phyloP scores from a whole-genome alignment of 441 rosid genomes.

The Eruca vesicaria region DNA sequence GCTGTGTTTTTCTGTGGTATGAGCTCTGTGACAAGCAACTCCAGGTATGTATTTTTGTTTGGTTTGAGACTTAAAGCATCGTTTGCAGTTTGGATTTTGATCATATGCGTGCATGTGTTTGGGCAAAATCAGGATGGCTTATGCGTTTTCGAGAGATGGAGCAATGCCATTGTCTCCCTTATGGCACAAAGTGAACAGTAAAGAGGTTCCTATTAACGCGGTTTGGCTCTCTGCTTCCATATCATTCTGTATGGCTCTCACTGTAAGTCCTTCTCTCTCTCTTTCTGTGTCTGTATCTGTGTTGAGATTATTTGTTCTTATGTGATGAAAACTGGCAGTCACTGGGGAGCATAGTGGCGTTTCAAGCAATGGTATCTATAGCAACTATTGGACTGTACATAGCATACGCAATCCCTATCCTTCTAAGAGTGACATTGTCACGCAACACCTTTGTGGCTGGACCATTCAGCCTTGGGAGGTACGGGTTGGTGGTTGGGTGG shows the following conservation, averaged over 20 bases:
- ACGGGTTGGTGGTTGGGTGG: conserved; percentile 74
- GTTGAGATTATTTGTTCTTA: conserved; percentile 2
- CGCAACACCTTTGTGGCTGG: conserved; percentile 71
- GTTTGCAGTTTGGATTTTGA: background rate
- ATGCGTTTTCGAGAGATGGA: conserved; percentile 98
- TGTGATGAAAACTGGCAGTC: conserved; percentile 52
- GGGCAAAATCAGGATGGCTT: conserved; percentile 70
- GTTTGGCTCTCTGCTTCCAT: conserved; percentile 81
- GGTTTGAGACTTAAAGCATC: background rate
- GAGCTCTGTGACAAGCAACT: conserved; percentile 97
- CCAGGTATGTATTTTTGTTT: conserved; percentile 50
- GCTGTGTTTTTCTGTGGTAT: conserved; percentile 98
- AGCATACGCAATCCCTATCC: conserved; percentile 87
- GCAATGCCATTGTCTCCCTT: conserved; percentile 85
- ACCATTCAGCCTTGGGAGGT: conserved; percentile 82
- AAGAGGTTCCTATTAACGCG: conserved; percentile 84
- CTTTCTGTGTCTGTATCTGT: conserved; percentile 1
- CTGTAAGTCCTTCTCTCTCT: conserved; percentile 50
- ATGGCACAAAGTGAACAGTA: conserved; percentile 93
- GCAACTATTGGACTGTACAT: conserved; percentile 95
- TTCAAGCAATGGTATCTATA: conserved; percentile 96
- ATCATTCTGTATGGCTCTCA: conserved; percentile 94
- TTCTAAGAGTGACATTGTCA: conserved; percentile 80
- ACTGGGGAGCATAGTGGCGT: conserved; percentile 86
- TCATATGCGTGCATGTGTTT: background rate